These are phyloP conservation scores for Plantago rigida DNA, from an alignment of 305 asterid genomes.

Conservation along the genomic window DNA sequence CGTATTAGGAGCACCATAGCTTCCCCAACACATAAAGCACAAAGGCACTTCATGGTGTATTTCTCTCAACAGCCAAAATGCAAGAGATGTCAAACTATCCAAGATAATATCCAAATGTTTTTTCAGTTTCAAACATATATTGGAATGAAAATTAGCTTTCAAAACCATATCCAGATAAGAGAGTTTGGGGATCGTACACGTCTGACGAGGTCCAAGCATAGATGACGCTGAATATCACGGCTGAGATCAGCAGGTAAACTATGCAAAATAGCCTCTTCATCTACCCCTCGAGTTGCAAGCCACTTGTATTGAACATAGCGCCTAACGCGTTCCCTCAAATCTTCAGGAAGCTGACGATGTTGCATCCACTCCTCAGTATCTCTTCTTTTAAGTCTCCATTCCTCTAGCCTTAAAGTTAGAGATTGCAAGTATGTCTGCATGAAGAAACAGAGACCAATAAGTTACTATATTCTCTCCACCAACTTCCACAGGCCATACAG, in stretches of 20 bases:
- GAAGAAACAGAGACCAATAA: constrained; percentile 24
- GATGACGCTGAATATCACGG: constrained; percentile 84
- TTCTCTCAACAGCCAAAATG: too few species aligned
- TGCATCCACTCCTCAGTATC: constrained; percentile 97
- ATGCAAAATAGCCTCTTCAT: constrained; percentile 72
- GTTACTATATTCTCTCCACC: neutral
- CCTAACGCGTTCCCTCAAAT: constrained; percentile 64
- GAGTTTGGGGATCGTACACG: constrained; percentile 46
- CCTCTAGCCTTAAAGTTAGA: constrained; percentile 70
- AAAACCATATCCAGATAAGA: constrained; percentile 1
- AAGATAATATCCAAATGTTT: too few species aligned
- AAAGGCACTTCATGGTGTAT: too few species aligned
- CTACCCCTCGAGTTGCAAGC: constrained; percentile 92
- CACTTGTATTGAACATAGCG: constrained; percentile 88
- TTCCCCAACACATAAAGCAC: too few species aligned
- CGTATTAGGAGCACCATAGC: too few species aligned
- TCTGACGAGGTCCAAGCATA: constrained; percentile 91
- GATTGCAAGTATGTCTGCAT: constrained; percentile 84
- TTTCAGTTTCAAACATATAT: neutral
- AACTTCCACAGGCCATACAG: neutral
- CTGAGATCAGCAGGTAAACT: constrained; percentile 80
- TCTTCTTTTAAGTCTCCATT: constrained; percentile 82
- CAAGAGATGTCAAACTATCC: too few species aligned
- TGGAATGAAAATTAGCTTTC: neutral
- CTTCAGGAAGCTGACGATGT: constrained; percentile 91